These are phyloP conservation scores for Salisapilia sapeloensis DNA, from an alignment of 352 stramenopile species.

Conservation along the genomic window DNA sequence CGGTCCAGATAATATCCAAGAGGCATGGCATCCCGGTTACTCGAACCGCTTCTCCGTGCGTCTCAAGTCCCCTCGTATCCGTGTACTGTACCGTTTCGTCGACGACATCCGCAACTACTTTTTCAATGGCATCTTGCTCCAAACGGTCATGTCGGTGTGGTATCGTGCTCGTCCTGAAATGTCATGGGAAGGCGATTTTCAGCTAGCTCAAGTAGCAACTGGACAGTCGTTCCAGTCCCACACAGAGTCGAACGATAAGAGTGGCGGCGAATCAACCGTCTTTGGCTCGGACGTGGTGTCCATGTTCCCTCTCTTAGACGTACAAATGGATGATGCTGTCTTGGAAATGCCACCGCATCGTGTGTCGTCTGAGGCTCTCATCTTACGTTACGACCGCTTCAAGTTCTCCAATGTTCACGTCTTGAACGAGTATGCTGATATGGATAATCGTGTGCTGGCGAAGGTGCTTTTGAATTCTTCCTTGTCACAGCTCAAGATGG, in stretches of 20 bases:
- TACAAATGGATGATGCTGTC: conserved; percentile 47
- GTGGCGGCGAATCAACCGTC: conserved; percentile 1
- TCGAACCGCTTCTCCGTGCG: conserved; percentile 54
- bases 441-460: conserved; percentile 60
- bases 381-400: conserved; percentile 55
- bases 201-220: conserved; percentile 10
- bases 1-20: conserved; percentile 55
- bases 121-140: conserved; percentile 39
- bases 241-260: conserved; percentile 1
- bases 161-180: conserved; percentile 44
- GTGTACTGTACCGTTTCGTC: conserved; percentile 70
- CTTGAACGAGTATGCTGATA: conserved; percentile 30
- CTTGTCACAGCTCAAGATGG: conserved; percentile 46
- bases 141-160: conserved; percentile 37
- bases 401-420: conserved; percentile 45
- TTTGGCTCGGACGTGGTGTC: conserved; percentile 45
- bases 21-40: conserved; percentile 70
- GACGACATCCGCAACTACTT: conserved; percentile 63
- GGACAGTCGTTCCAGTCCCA: conserved; percentile 1
- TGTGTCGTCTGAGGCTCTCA: conserved; percentile 52
- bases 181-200: conserved; percentile 59
- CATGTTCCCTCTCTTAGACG: conserved; percentile 60
- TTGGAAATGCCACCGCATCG: conserved; percentile 66
- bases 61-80: conserved; percentile 57
- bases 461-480: conserved; percentile 78